phyloP scores from a whole-genome alignment of 306 rosid species.

The Cucumis melo region DNA sequence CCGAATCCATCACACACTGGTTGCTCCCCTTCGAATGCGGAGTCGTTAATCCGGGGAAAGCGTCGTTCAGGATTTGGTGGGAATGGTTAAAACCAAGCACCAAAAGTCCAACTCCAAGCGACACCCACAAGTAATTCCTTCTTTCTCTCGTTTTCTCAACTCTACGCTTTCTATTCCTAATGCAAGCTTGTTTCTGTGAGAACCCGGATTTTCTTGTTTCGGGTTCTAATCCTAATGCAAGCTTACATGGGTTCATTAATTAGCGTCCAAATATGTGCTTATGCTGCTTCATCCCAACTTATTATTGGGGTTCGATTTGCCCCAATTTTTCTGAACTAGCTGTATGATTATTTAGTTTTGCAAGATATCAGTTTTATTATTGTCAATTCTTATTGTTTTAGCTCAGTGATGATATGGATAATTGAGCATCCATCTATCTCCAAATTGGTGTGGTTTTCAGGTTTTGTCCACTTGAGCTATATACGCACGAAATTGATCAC shows the following conservation, averaged over 20 bases:
- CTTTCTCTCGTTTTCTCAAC: background rate
- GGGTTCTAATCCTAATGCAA: background rate
- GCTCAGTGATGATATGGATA: background rate
- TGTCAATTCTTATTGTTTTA: too few relatives aligned
- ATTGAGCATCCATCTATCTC: too few relatives aligned
- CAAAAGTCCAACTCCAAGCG: constrained; percentile 20
- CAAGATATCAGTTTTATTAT: background rate
- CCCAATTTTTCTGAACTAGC: background rate
- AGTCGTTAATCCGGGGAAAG: background rate
- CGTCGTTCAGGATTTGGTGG: background rate
- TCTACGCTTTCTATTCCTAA: background rate
- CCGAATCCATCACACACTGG: background rate
- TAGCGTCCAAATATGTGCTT: background rate
- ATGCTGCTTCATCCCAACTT: background rate
- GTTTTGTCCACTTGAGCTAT: too few relatives aligned
- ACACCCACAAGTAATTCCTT: constrained; percentile 13
- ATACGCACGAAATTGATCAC: too few relatives aligned
- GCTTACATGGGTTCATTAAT: background rate
- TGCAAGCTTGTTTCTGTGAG: background rate
- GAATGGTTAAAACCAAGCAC: constrained; percentile 20
- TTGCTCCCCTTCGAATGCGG: background rate
- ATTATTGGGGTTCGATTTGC: background rate
- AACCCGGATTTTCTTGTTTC: background rate
- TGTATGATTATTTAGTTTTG: background rate
- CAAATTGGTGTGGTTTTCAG: too few relatives aligned